Conservation (phyloP, 1,284 basidiomycete genomes). For the Leccinum solheimii region DNA sequence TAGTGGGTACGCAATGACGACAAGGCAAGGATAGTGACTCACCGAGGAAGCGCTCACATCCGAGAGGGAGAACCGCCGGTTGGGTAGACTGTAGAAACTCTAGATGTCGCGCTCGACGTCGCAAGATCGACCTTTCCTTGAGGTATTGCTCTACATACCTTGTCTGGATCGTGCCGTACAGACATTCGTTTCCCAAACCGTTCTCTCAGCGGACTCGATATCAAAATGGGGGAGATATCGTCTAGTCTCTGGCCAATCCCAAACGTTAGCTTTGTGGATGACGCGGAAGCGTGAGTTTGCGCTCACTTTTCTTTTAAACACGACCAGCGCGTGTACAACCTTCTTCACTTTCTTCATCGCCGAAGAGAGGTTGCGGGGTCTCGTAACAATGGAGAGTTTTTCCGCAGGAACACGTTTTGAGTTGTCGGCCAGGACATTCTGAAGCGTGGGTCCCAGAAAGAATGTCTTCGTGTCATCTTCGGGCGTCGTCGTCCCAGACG, state of each 20-base stretch:
- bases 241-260: constrained; percentile 19
- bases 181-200: constrained; percentile 35
- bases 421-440: constrained; percentile 9
- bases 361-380: constrained; percentile 14
- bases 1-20: constrained; percentile 1
- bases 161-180: constrained; percentile 25
- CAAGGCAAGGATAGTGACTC: background rate
- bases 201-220: constrained; percentile 31
- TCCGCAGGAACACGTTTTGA: background rate
- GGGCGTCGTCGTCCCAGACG: constrained; percentile 34
- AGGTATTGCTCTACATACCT: constrained; percentile 22
- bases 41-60: constrained; percentile 20
- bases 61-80: constrained; percentile 32
- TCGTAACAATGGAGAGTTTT: constrained; percentile 16
- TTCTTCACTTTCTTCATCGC: constrained; percentile 29
- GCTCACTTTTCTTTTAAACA: constrained; percentile 30
- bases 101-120: constrained; percentile 4
- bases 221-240: constrained; percentile 26
- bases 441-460: constrained; percentile 18
- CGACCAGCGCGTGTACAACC: constrained; percentile 16
- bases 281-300: background rate
- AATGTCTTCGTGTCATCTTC: constrained; percentile 32
- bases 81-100: constrained; percentile 32
- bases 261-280: background rate
- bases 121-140: too few species aligned